Base-by-base conservation (phyloP, 371 early-diverging fungal genomes). In the Mucor plumbeus region DNA sequence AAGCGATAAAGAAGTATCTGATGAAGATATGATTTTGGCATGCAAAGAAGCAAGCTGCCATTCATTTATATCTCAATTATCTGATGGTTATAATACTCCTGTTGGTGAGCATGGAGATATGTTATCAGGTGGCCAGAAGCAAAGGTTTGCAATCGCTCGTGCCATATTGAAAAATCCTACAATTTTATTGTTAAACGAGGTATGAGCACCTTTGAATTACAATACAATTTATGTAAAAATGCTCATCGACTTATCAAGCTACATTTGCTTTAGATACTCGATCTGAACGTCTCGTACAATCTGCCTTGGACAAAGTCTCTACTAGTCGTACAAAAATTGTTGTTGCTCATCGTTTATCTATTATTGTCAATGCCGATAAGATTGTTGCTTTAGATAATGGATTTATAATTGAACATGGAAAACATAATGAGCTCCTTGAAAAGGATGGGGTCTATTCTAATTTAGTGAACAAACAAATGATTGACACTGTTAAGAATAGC, bases 331-430 rank as follows among this genome's bases (percentile, higher is more conserved):
- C 95, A 0, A 95, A 95, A 5, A 85, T 99, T 40, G 88, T 95
- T 5, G 90, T 97, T 61, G 96, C 97, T 0, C 97, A 97, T 74
- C 87, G 92, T 15, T 78, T 94, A 3, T 89, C 92, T 21, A 94
- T 92, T 0, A 80, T 89, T 59, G 75, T 72, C 43, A 88, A 94
- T 64, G 91, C 95, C 0, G 90, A 96, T 64, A 63, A 83, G 50
- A 96, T 97, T 75, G 82, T 88, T 57, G 92, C 91, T 5, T 83
- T 92, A 79, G 78, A 85, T 47, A 65, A 87, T 48, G 94, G 94
- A 8, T 59, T 73, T 1, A 80, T 93, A 15, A 63, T 88, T 19
- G 94, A 93, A 73, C 63, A 63, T 7, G 94, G 94, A 36, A 85
- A 79, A 0, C 94, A 93, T 68, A 76, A 82, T n/a, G 76, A 81